A percentile compares a stretch with the other conserved stretches of the same genome.
Conservation (phyloP, 495 filamentous ascomycete species). For the Xylaria nigripes region DNA sequence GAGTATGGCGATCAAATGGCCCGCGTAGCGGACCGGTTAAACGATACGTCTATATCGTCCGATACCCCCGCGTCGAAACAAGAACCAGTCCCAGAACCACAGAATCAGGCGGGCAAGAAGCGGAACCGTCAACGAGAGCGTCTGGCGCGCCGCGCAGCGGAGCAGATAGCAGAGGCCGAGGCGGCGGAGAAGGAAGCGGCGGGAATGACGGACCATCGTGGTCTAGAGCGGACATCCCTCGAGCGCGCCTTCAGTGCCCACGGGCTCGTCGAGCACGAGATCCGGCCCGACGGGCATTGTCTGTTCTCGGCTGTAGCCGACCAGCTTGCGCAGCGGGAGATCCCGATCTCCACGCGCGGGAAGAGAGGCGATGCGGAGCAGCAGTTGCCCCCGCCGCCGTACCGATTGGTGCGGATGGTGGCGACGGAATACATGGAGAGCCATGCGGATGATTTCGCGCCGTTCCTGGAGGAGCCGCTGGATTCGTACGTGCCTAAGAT, state of each 20-base stretch:
- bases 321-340: slow-evolving; percentile 50
- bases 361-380: too few relatives aligned
- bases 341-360: slow-evolving; percentile 22
- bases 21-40: slow-evolving; percentile 12
- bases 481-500: slow-evolving; percentile 68
- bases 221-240: slow-evolving; percentile 64
- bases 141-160: slow-evolving; percentile 78
- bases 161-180: slow-evolving; percentile 58
- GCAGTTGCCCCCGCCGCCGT: slow-evolving; percentile 19
- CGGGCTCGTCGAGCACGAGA: slow-evolving; percentile 63
- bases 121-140: slow-evolving; percentile 87
- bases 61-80: neutral
- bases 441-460: slow-evolving; percentile 48
- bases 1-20: slow-evolving; percentile 5
- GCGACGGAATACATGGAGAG: slow-evolving; percentile 51
- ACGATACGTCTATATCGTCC: slow-evolving; percentile 13
- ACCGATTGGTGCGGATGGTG: slow-evolving; percentile 44
- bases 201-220: slow-evolving; percentile 63
- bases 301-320: slow-evolving; percentile 90
- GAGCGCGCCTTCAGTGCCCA: slow-evolving; percentile 45
- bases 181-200: slow-evolving; percentile 68
- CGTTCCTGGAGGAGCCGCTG: slow-evolving; percentile 77
- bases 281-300: slow-evolving; percentile 89
- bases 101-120: slow-evolving; percentile 47
- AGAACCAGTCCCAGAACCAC: too few relatives aligned